Base-by-base conservation (phyloP, 441 rosid species). In the Dalechampia spathulata region DNA sequence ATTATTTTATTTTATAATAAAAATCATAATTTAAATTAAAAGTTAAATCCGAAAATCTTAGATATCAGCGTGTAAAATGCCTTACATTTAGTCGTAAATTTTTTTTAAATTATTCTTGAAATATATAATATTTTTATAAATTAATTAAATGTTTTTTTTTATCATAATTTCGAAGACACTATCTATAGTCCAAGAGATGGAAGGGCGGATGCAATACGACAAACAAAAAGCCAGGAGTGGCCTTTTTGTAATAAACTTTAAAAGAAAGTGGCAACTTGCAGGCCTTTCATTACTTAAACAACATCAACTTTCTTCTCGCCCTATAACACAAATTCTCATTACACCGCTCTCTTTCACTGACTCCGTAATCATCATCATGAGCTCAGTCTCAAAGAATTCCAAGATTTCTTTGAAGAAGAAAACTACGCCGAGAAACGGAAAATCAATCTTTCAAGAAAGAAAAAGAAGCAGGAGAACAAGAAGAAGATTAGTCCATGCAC, bases 261-360 rank as follows among this genome's bases (percentile, higher is more conserved):
- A 66, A 59, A 28, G 1, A 34, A 12, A 58, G 51, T 58, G 81
- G 72, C 72, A 66, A 63, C 1, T 14, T 9, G 20, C 55, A 32
- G 62, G 39, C 26, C 41, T 49, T 0, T 32, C 57, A 27, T 52
- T 79, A 76, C 77, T 68, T 73, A 76, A 66, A 43, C 71, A 54
- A 26, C 37, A 16, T 39, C 12, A 4, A 7, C 5, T 13, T 12
- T 12, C 14, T 14, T 0, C n/a, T 25, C 1, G 3, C 36, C 39
- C 57, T 41, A 28, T 42, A n/a, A 6, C 21, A 15, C 6, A 34
- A 39, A 4, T 1, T 9, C 12, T 32, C 53, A 32, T 34, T 21
- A 4, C 19, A 15, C 14, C 20, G 6, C 52, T 16, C 36, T 22
- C 43, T 5, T 19, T 7, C 47, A 14, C 25, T 20, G 2, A 16